These are phyloP conservation scores for Irpex sp. DNA, from an alignment of 1,284 basidiomycete species.

Conservation along the genomic window DNA sequence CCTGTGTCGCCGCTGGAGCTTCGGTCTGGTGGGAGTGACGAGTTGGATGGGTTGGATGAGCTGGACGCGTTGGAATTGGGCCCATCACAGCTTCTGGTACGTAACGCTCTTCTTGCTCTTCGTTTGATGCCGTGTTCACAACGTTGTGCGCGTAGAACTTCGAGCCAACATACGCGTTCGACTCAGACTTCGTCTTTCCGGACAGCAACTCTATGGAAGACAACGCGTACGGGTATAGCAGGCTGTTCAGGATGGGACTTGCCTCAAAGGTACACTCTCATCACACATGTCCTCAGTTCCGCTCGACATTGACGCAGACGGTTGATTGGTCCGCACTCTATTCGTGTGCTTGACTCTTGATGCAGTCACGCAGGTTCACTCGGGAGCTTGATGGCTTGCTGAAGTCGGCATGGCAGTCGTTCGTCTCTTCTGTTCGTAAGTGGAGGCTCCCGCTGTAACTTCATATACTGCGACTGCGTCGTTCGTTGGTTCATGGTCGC, in stretches of 20 bases:
- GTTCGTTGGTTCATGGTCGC: not conserved
- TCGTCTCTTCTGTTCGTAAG: not conserved
- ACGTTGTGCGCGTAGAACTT: not conserved
- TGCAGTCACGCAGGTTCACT: conserved; percentile 8
- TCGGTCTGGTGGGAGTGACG: not conserved
- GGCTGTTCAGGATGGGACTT: conserved; percentile 10
- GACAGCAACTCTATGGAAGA: not conserved
- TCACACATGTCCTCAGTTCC: not conserved
- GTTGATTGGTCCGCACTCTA: not conserved
- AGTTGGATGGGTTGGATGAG: not conserved
- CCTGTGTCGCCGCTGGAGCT: not conserved
- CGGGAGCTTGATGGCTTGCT: conserved; percentile 3
- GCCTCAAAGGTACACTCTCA: not conserved
- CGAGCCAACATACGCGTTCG: conserved; percentile 5
- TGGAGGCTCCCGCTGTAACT: not conserved
- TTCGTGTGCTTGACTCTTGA: not conserved
- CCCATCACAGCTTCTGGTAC: not conserved
- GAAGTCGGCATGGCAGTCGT: not conserved
- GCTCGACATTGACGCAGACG: not conserved
- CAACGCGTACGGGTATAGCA: conserved; percentile 7
- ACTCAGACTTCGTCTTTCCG: conserved; percentile 9
- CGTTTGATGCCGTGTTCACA: not conserved
- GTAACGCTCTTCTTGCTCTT: not conserved
- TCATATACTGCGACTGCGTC: not conserved
- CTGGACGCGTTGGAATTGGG: not conserved